These are phyloP conservation scores for Eucalyptus fibrosa DNA, from an alignment of 345 rosid genomes.

Conservation along the genomic window DNA sequence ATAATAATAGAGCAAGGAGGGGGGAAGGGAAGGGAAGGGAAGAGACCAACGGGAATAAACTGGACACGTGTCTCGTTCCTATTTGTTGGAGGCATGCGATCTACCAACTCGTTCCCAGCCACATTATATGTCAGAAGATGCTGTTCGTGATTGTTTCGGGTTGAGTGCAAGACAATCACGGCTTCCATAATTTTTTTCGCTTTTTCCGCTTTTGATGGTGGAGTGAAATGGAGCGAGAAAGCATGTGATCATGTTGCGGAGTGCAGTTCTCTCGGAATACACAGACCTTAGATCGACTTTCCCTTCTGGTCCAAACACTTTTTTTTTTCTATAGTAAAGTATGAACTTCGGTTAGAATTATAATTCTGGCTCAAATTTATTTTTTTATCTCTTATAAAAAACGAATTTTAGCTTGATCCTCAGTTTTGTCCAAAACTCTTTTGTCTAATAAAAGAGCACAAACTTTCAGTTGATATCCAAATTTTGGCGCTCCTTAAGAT, in stretches of 20 bases:
- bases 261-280: background rate
- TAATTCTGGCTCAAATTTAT: background rate
- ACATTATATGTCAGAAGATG: background rate
- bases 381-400: rapidly evolving
- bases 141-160: background rate
- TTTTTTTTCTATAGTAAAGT: background rate
- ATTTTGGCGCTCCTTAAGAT: rapidly evolving
- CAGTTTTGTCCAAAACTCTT: rapidly evolving
- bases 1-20: background rate
- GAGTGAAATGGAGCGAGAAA: background rate
- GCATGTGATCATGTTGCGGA: background rate
- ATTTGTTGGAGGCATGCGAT: background rate
- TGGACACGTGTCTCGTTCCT: background rate
- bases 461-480: rapidly evolving
- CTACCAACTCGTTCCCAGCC: background rate
- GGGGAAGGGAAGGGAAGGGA: too few relatives aligned
- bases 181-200: background rate
- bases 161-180: background rate
- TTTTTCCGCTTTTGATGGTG: background rate
- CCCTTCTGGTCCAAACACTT: background rate
- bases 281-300: background rate
- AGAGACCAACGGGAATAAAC: background rate
- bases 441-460: rapidly evolving
- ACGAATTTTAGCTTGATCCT: background rate
- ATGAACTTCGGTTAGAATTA: background rate